A percentile compares a stretch with the other conserved stretches of the same genome.
Evolutionary conservation across 2,329 filamentous ascomycete genomes (phyloP).

Genomic region (Teratosphaeria pseudoeucalypti): DNA sequence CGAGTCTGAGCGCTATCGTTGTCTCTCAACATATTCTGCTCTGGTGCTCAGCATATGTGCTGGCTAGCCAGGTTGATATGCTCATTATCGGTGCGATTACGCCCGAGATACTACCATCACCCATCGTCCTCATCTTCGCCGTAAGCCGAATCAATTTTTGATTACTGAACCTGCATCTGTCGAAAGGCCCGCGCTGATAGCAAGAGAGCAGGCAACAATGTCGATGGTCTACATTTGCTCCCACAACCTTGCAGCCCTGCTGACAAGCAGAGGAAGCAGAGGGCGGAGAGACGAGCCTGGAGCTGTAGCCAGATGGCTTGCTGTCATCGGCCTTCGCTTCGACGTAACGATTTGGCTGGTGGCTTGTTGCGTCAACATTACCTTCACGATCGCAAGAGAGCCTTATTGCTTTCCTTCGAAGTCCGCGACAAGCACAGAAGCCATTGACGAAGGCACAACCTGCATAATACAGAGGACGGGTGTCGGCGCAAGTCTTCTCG

Average conservation of each 20-base stretch:
- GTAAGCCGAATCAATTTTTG: not conserved
- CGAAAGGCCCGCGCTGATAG: constrained; percentile 1
- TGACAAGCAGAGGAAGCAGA: constrained; percentile 6
- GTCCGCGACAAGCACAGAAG: not conserved
- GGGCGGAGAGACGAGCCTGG: constrained; percentile 5
- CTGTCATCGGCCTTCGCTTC: constrained; percentile 10
- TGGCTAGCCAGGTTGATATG: constrained; percentile 15
- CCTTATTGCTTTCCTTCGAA: constrained; percentile 9
- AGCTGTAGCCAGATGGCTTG: constrained; percentile 6
- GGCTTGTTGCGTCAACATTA: constrained; percentile 14
- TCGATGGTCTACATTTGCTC: constrained; percentile 12
- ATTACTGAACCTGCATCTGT: not conserved
- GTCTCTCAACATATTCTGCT: constrained; percentile 16
- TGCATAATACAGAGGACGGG: constrained; percentile 19
- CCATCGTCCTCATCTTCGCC: constrained; percentile 10
- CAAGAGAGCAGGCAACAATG: constrained; percentile 6
- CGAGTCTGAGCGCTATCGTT: constrained; percentile 11
- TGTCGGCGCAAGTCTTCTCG: constrained; percentile 14
- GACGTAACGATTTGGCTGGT: constrained; percentile 16
- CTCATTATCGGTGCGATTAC: constrained; percentile 12
- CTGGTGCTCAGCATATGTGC: constrained; percentile 16
- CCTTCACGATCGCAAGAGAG: constrained; percentile 14
- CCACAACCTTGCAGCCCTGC: constrained; percentile 10
- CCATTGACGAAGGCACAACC: constrained; percentile 10
- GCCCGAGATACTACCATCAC: constrained; percentile 5